Evolutionary conservation across 106 monocot species (phyloP), one percentile per base, ranked within the genome.

Genomic region (Posidonia australis): DNA sequence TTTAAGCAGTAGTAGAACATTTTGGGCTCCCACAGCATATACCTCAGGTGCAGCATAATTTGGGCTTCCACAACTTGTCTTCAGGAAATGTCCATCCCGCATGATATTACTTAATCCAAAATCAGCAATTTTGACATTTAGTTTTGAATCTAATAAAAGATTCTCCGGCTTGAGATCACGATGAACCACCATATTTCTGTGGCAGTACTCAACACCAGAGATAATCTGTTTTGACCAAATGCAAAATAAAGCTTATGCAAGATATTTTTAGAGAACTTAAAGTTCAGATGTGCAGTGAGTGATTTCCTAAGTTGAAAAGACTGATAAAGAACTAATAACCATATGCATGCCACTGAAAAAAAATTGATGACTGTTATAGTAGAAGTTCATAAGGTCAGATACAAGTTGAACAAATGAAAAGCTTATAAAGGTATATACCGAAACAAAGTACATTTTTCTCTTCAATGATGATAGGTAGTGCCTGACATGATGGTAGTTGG

Each of bases 1-100:
- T n/a, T n/a, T n/a, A n/a, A n/a, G n/a, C n/a, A n/a, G n/a, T n/a
- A n/a, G n/a, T n/a, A n/a, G n/a, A n/a, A n/a, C n/a, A n/a, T n/a
- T n/a, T n/a, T n/a, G n/a, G n/a, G n/a, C n/a, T n/a, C n/a, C n/a
- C n/a, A n/a, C n/a, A n/a, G n/a, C n/a, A n/a, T 41, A 45, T 72
- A 72, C 72, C 73, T 73, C 73, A 22, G 73, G 73, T 20, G 73
- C 73, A 58, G 73, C 73, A 73, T 73, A 73, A 42, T 73, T 73
- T 46, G 73, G 73, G 58, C 73, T 73, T 4, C 73, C 73, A 57
- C 73, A 73, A n/a, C 73, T 73, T 49, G 73, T 73, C 58, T 73
- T 73, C 3, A 73, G 46, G 46, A 73, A 73, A 66, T 73, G 73
- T 18, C 73, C 73, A 73, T 73, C 73, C 10, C 58, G 64, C 73